A percentile compares a stretch with the other conserved stretches of the same genome.
These are phyloP conservation scores for Pseudogymnoascus destructans DNA, from an alignment of 2,329 filamentous ascomycete species.

Conservation along the genomic window DNA sequence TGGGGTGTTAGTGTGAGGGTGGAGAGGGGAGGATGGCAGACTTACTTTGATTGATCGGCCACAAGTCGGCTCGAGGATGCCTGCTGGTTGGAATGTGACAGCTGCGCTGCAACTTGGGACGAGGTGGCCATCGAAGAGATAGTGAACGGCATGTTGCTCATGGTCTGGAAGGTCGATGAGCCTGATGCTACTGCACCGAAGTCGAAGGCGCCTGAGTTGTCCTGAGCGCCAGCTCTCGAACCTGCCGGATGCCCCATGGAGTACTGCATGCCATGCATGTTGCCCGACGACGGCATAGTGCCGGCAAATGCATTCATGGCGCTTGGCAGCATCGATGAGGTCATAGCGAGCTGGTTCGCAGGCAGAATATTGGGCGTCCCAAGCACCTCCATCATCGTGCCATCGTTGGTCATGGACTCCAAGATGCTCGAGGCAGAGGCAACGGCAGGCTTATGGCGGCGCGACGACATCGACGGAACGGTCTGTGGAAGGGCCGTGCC, in stretches of 20 bases:
- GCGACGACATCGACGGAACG: slow-evolving; percentile 18
- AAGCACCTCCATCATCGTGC: neutral
- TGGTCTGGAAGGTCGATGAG: neutral
- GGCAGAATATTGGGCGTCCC: slow-evolving; percentile 21
- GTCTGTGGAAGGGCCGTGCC: slow-evolving; percentile 18
- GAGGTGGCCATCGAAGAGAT: neutral
- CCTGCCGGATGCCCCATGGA: slow-evolving; percentile 27
- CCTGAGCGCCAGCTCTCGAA: neutral
- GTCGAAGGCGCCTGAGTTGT: neutral
- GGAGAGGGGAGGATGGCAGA: neutral
- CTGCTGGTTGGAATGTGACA: neutral
- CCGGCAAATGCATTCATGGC: slow-evolving; percentile 25
- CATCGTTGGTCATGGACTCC: neutral
- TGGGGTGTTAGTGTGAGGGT: neutral
- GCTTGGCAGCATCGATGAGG: slow-evolving; percentile 23
- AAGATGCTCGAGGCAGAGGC: slow-evolving; percentile 9
- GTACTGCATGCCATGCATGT: slow-evolving; percentile 13
- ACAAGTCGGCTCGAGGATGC: neutral
- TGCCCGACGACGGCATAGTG: slow-evolving; percentile 18
- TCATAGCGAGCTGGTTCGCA: slow-evolving; percentile 23
- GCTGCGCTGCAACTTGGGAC: neutral
- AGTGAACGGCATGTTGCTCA: neutral
- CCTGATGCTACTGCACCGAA: neutral
- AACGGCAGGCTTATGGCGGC: slow-evolving; percentile 17
- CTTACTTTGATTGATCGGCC: neutral